Evolutionary conservation across 2,329 filamentous ascomycete genomes (phyloP).

Genomic region (Aspergillus niger): DNA sequence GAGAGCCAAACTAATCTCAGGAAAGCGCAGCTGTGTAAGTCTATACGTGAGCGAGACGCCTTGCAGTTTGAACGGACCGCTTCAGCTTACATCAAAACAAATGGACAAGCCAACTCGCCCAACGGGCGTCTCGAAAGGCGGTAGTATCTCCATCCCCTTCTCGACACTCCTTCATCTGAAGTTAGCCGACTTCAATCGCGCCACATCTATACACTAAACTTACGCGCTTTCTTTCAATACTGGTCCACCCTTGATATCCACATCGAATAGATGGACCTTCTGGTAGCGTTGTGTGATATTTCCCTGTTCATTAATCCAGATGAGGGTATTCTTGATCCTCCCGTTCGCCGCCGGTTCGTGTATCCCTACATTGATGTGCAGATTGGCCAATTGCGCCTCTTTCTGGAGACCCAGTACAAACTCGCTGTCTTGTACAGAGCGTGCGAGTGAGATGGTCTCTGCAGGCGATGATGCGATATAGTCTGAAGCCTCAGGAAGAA

Average conservation of each 20-base stretch:
- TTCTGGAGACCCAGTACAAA: slow-evolving; percentile 76
- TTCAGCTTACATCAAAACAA: slow-evolving; percentile 72
- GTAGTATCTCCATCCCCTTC: slow-evolving; percentile 62
- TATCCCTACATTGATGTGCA: slow-evolving; percentile 84
- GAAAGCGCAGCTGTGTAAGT: slow-evolving; percentile 66
- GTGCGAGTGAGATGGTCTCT: slow-evolving; percentile 71
- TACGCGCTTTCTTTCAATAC: slow-evolving; percentile 62
- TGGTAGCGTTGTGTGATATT: slow-evolving; percentile 69
- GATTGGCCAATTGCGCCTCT: slow-evolving; percentile 62
- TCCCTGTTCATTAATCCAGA: slow-evolving; percentile 67
- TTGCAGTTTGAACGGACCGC: neutral
- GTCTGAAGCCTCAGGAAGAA: slow-evolving; percentile 89
- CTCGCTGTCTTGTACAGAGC: slow-evolving; percentile 63
- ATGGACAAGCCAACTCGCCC: slow-evolving; percentile 79
- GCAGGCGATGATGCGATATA: slow-evolving; percentile 74
- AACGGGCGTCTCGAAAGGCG: slow-evolving; percentile 71
- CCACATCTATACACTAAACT: slow-evolving; percentile 14
- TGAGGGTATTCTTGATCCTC: slow-evolving; percentile 63
- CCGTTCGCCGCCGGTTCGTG: slow-evolving; percentile 67
- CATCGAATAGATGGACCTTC: slow-evolving; percentile 89
- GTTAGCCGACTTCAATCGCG: neutral
- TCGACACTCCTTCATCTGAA: slow-evolving; percentile 59
- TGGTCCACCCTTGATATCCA: slow-evolving; percentile 60
- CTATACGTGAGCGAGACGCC: neutral
- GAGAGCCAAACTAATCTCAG: slow-evolving; percentile 71